Percentiles rank a stretch among this genome's conserved stretches.
Evolutionary conservation across 805 yeast species (phyloP).

Genomic region (Yarrowia alimentaria): DNA sequence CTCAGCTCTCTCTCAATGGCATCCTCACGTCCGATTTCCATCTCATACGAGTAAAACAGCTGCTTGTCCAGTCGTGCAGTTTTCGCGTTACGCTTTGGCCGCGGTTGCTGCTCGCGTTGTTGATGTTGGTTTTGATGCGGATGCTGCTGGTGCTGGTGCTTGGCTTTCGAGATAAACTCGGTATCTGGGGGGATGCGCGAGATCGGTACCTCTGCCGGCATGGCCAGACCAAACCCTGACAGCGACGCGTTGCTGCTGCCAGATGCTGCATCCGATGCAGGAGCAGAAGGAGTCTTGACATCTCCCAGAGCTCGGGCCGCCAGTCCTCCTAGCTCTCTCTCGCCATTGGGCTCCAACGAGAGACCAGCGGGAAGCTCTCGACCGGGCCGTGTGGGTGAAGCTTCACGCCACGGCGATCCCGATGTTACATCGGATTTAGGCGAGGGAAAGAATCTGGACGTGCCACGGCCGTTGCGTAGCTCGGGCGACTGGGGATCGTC

Average conservation of each 20-base stretch:
- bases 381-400: conserved; percentile 12
- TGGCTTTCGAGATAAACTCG: conserved; percentile 17
- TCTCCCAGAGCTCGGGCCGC: conserved; percentile 15
- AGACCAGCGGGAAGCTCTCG: conserved; percentile 11
- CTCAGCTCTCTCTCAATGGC: conserved; percentile 6
- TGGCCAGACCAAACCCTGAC: conserved; percentile 22
- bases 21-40: conserved; percentile 26
- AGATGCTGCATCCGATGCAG: background rate
- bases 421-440: conserved; percentile 24
- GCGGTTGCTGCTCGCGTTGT: conserved; percentile 15
- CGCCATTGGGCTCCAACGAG: conserved; percentile 14
- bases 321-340: conserved; percentile 11
- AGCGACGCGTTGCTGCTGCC: conserved; percentile 1
- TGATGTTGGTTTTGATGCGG: conserved; percentile 10
- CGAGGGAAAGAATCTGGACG: conserved; percentile 24
- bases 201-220: conserved; percentile 26
- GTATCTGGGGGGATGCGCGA: conserved; percentile 27
- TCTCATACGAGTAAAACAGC: conserved; percentile 21
- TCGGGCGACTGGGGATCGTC: conserved; percentile 24
- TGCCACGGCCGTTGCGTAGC: conserved; percentile 18
- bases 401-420: conserved; percentile 9
- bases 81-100: conserved; percentile 12
- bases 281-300: background rate
- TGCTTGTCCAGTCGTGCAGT: conserved; percentile 20
- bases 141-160: conserved; percentile 3